Evolutionary conservation across 2,329 filamentous ascomycete genomes (phyloP), one percentile per base, ranked within the genome.

Genomic region (Fusarium fujikuroi): DNA sequence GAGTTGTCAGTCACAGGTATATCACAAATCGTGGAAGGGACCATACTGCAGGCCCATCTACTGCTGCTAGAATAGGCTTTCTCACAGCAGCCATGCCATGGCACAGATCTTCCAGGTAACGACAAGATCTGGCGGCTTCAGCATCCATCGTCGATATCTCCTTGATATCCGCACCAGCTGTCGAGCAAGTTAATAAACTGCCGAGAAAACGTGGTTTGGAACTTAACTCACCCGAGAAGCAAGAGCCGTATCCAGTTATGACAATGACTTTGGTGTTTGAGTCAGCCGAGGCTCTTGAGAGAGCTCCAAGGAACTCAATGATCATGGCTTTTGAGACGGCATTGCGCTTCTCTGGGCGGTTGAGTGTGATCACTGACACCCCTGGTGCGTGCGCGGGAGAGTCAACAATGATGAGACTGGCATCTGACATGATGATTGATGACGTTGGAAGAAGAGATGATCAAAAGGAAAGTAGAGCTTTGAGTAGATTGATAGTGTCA

Each of bases 261-360:
- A 85, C 77, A 25, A 85, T 79, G 30, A 76, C 83, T 42, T 79
- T 78, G 49, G 84, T 77, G 8, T 56, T 36, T 52, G 70, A 36
- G 56, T 77, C 70, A 23, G 40, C 49, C 15, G 72, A 79, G 28
- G 72, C 70, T 23, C 47, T 60, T 54, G 54, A 74, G 40, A 82
- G 76, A 57, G 76, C 73, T 15, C 56, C 69, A 21, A 84, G 76
- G 9, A 89, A 79, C 52, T 88, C 82, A 63, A 78, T 75, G 70
- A 88, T 86, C 80, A 90, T 85, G 52, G 79, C 78, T 61, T 84
- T 81, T 4, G 87, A 90, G 64, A 91, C 85, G 15, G 89, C 88
- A 82, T 91, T 91, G 62, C 87, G 84, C 78, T 90, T 90, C 50
- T 84, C 82, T 4, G 87, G 88, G 6, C 89, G 84, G 79, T 88